A percentile compares a stretch with the other conserved stretches of the same genome.
These are phyloP conservation scores for Metschnikowia colocasiae DNA, from an alignment of 805 yeast species.

Conservation along the genomic window DNA sequence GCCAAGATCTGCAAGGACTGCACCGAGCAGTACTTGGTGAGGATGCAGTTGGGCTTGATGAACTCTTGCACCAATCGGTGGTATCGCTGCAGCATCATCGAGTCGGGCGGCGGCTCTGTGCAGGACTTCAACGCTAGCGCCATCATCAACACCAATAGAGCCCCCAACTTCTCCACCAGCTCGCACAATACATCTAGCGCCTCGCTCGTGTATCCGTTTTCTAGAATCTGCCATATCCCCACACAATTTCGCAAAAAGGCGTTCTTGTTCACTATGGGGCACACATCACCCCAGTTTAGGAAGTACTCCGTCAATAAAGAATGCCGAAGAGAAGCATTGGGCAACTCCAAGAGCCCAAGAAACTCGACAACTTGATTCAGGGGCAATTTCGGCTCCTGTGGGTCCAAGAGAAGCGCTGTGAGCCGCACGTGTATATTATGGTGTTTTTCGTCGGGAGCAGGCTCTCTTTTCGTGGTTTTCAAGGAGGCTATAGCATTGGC, in stretches of 20 bases:
- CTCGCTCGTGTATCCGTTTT: slow-evolving; percentile 25
- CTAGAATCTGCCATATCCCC: slow-evolving; percentile 44
- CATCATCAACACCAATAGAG: slow-evolving; percentile 44
- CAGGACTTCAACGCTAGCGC: slow-evolving; percentile 47
- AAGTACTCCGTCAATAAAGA: slow-evolving; percentile 64
- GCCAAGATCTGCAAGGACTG: slow-evolving; percentile 68
- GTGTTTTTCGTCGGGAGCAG: neutral
- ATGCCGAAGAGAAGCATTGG: slow-evolving; percentile 59
- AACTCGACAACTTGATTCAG: slow-evolving; percentile 44
- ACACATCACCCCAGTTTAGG: slow-evolving; percentile 69
- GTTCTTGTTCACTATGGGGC: slow-evolving; percentile 67
- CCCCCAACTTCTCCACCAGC: slow-evolving; percentile 54
- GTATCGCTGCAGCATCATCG: slow-evolving; percentile 41
- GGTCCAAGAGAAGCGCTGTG: slow-evolving; percentile 25
- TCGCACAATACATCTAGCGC: slow-evolving; percentile 20
- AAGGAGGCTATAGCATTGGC: slow-evolving; percentile 69
- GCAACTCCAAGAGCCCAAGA: slow-evolving; percentile 32
- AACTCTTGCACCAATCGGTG: slow-evolving; percentile 61
- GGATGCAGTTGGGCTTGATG: slow-evolving; percentile 53
- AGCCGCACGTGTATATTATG: slow-evolving; percentile 8
- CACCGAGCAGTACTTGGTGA: slow-evolving; percentile 56
- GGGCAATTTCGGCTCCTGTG: slow-evolving; percentile 25
- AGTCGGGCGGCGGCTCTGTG: slow-evolving; percentile 20
- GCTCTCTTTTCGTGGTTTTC: slow-evolving; percentile 38
- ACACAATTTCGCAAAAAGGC: slow-evolving; percentile 62